Percentiles rank a stretch among this genome's conserved stretches.
These are phyloP conservation scores for Pachysandra terminalis DNA, from an alignment of 164 flowering plant species.

Conservation along the genomic window DNA sequence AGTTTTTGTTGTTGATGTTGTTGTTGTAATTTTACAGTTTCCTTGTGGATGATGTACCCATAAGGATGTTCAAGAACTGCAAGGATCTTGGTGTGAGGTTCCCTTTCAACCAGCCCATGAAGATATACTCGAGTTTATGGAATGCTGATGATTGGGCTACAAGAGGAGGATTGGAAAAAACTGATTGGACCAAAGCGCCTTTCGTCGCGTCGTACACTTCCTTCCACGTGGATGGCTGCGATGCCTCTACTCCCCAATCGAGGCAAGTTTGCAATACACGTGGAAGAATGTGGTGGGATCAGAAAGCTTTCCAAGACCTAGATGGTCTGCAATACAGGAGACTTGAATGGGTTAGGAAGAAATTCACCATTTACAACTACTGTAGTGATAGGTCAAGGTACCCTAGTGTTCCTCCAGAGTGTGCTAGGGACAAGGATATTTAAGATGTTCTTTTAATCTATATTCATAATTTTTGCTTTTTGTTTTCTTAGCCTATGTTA, in stretches of 20 bases:
- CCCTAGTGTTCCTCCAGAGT: slow-evolving; percentile 25
- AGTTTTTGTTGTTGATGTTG: not conserved
- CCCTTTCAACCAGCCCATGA: slow-evolving; percentile 47
- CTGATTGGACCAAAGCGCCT: slow-evolving; percentile 47
- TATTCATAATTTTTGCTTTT: no score
- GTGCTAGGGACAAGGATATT: slow-evolving; percentile 22
- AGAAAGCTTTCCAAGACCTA: slow-evolving; percentile 24
- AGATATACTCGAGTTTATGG: slow-evolving; percentile 44
- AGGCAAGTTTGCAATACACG: slow-evolving; percentile 18
- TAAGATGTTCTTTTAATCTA: not conserved
- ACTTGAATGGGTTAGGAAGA: slow-evolving; percentile 21
- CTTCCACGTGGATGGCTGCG: slow-evolving; percentile 45
- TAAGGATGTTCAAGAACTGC: slow-evolving; percentile 39
- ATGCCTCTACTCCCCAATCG: slow-evolving; percentile 22
- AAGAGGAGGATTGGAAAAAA: slow-evolving; percentile 41
- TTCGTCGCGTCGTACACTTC: slow-evolving; percentile 32
- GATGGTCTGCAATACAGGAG: slow-evolving; percentile 23
- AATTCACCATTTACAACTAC: slow-evolving; percentile 29
- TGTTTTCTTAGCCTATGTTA: no score
- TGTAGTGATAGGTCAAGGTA: slow-evolving; percentile 23
- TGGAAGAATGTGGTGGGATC: slow-evolving; percentile 37
- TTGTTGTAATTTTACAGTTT: slow-evolving; percentile 17
- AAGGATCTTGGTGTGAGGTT: slow-evolving; percentile 36
- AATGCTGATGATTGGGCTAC: slow-evolving; percentile 54
- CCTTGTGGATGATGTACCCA: slow-evolving; percentile 38